Conservation (phyloP, 106 monocot genomes). For the Acorus gramineus region DNA sequence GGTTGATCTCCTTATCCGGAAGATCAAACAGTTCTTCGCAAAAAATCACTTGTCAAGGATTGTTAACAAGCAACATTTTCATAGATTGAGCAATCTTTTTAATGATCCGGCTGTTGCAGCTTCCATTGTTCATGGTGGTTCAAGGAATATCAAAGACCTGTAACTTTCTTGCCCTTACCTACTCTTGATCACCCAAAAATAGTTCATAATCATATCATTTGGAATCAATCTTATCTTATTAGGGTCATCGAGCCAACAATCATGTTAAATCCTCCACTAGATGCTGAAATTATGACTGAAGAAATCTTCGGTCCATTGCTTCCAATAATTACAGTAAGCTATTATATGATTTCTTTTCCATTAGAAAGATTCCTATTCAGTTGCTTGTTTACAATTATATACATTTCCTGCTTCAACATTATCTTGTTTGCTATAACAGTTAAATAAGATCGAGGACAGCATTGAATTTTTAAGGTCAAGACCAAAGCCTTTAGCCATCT, state of each 20-base stretch:
- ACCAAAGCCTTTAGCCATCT: conserved; percentile 11
- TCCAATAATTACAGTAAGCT: conserved; percentile 70
- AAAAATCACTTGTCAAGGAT: conserved; percentile 31
- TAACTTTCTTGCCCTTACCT: conserved; percentile 14
- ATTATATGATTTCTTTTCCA: not conserved
- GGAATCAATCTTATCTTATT: not conserved
- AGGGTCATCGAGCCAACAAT: conserved; percentile 85
- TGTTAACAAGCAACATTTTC: conserved; percentile 52
- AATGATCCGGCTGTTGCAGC: conserved; percentile 46
- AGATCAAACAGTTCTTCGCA: conserved; percentile 25
- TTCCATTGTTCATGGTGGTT: conserved; percentile 64
- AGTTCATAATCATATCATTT: no score
- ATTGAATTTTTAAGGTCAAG: conserved; percentile 48
- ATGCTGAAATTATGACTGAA: conserved; percentile 78
- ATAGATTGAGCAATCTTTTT: conserved; percentile 44
- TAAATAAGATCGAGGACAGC: conserved; percentile 85
- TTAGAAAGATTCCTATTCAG: not conserved
- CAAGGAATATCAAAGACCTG: conserved; percentile 35
- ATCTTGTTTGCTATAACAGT: conserved; percentile 15
- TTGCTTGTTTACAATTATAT: no score
- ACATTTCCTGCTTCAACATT: not conserved
- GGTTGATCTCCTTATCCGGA: conserved; percentile 51
- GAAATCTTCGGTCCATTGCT: conserved; percentile 83
- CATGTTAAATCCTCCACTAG: conserved; percentile 66
- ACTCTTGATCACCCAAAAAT: no score